Evolutionary conservation across 2,329 filamentous ascomycete genomes (phyloP), one percentile per base, ranked within the genome.

Genomic region (Rachicladosporium sp.): DNA sequence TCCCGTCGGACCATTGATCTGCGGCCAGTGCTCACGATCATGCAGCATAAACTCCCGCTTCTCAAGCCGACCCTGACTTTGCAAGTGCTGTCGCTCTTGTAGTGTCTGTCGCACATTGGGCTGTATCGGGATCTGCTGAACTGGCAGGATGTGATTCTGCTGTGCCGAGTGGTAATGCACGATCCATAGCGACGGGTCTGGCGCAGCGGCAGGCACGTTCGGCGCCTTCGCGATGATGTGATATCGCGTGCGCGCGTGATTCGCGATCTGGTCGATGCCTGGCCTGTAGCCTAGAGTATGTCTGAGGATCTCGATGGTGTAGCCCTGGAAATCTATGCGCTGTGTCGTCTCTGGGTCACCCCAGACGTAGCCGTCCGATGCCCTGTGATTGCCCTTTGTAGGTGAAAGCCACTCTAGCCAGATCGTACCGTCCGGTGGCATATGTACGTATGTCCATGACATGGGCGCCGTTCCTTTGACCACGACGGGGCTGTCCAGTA

Each of bases 11-110:
- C 84, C 76, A 33, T 76, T 76, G 43, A 96, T 81, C 15, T 79
- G 78, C 3, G 91, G 89, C 88, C 89, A 96, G 63, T 86, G 93
- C 48, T 78, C 73, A 31, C 85, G 78, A 61, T 96, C 91, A 36
- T 83, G 78, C 12, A 96, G 71, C 80, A 95, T 93, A 57, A 96
- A 96, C 53, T 95, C 87, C 56, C 94, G 93, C 50, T 86, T 80
- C 42, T 80, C 74, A 33, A 94, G 78, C 52, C 88, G 82, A 5
- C 87, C 89, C 48, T 84, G 82, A 40, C 70, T 73, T 62, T 82
- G 63, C 68, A 83, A 60, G 51, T 70, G 71, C 36, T 65, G 63
- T n/a, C 77, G 69, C 50, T 77, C 74, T 42, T 72, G 69, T 57
- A 86, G 68, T 10, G 73, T 69, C 35, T 67, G 60, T 44, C 79